These are phyloP conservation scores for Botrytis sinoallii DNA, from an alignment of 2,329 filamentous ascomycete genomes.

Conservation along the genomic window DNA sequence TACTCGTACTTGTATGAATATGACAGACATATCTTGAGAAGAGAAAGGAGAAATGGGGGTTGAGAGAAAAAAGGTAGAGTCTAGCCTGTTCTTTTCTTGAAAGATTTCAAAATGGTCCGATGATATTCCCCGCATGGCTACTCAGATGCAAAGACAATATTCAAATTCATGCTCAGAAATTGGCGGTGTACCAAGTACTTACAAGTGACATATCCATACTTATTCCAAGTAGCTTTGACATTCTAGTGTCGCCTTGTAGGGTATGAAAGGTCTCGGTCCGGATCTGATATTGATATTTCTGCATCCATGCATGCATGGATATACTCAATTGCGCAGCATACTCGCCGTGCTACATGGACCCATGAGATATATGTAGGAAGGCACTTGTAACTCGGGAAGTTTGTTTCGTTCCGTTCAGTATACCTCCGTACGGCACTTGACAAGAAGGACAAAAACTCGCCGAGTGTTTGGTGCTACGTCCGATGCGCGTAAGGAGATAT, in stretches of 20 bases:
- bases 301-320: slow-evolving; percentile 15
- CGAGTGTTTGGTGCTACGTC: slow-evolving; percentile 5
- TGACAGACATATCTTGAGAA: neutral
- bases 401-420: slow-evolving; percentile 16
- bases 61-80: neutral
- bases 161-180: slow-evolving; percentile 5
- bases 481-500: neutral
- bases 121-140: neutral
- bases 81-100: neutral
- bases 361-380: slow-evolving; percentile 4
- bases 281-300: slow-evolving; percentile 18
- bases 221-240: neutral
- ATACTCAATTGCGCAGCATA: slow-evolving; percentile 5
- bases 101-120: neutral
- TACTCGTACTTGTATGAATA: neutral
- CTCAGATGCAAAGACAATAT: slow-evolving; percentile 4
- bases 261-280: slow-evolving; percentile 8
- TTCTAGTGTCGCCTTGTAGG: slow-evolving; percentile 13
- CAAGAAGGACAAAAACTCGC: slow-evolving; percentile 6
- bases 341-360: neutral
- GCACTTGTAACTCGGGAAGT: slow-evolving; percentile 14
- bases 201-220: slow-evolving; percentile 7
- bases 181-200: slow-evolving; percentile 14
- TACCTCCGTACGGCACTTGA: slow-evolving; percentile 14
- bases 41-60: neutral